Base-by-base conservation (phyloP, 371 early-diverging fungal species). In the Capniomyces stellatus region DNA sequence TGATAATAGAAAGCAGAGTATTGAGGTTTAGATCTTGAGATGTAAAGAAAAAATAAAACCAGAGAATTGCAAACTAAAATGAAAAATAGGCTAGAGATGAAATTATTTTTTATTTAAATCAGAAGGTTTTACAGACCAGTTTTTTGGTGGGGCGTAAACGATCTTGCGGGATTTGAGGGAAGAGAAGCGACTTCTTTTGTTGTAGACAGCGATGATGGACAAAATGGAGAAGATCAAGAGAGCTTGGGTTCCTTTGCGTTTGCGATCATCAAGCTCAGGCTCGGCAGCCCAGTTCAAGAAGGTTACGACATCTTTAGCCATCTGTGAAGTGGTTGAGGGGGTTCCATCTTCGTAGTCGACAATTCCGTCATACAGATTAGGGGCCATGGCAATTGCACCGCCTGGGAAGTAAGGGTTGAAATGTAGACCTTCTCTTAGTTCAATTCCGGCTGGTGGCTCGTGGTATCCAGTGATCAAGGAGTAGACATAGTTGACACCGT, bases 361-460 rank as follows among this genome's bases (percentile, higher is more conserved):
- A 42, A 92, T 71, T 51, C 87, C 96, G 58, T 96, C 97, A 70
- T 79, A 94, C 40, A 96, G 64, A 53, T 82, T 75, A 63, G 86
- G 87, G 43, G 95, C 96, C 95, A 97, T 97, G 61, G 85, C 81
- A 73, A 97, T 97, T 55, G 95, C 89, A 60, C 96, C 95, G 58
- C 97, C 96, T 24, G 93, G 97, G 88, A 97, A 95, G 77, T 95
- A 97, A 43, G 92, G 90, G 78, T 97, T 97, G 77, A 89, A 94
- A 81, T 92, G 83, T 43, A 94, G 76, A 57, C 94, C 95, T 69
- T 92, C 93, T 71, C 92, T 85, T 51, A 95, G 69, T 60, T 81
- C 79, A 56, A 97, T 78, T 71, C 97, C 97, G 31, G 92, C 92
- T 48, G 97, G 97, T 31, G 96, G 82, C 59, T 95, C 96, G 63